These are phyloP conservation scores for Biscogniauxia marginata DNA, from an alignment of 2,329 filamentous ascomycete species.

Conservation along the genomic window DNA sequence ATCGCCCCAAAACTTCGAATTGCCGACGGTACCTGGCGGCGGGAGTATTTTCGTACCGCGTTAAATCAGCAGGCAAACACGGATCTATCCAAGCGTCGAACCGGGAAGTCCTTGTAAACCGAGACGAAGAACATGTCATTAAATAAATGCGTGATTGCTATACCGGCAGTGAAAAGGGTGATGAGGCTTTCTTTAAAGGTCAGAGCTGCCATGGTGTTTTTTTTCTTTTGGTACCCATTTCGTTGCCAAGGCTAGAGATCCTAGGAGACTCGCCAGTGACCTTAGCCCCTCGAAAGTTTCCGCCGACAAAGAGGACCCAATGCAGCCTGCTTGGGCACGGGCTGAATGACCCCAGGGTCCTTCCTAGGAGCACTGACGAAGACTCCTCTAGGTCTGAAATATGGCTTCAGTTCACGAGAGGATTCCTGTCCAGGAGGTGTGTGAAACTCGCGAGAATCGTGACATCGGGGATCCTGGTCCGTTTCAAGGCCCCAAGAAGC, in stretches of 20 bases:
- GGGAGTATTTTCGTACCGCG: not conserved
- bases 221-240: not conserved
- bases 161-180: not conserved
- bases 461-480: conserved; percentile 17
- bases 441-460: conserved; percentile 13
- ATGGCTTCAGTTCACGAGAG: not conserved
- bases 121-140: not conserved
- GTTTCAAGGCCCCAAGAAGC: conserved; percentile 21
- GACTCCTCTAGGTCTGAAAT: not conserved
- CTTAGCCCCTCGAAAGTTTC: not conserved
- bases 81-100: not conserved
- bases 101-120: not conserved
- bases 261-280: not conserved
- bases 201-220: not conserved
- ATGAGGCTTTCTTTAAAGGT: not conserved
- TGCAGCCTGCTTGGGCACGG: not conserved
- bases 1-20: not conserved
- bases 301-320: not conserved
- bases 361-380: not conserved
- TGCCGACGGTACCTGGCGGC: not conserved
- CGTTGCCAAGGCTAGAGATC: not conserved
- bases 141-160: not conserved
- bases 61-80: not conserved
- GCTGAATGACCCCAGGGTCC: not conserved
- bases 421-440: conserved; percentile 7